These are phyloP conservation scores for Cicer bijugum DNA, from an alignment of 306 rosid species.

Conservation along the genomic window DNA sequence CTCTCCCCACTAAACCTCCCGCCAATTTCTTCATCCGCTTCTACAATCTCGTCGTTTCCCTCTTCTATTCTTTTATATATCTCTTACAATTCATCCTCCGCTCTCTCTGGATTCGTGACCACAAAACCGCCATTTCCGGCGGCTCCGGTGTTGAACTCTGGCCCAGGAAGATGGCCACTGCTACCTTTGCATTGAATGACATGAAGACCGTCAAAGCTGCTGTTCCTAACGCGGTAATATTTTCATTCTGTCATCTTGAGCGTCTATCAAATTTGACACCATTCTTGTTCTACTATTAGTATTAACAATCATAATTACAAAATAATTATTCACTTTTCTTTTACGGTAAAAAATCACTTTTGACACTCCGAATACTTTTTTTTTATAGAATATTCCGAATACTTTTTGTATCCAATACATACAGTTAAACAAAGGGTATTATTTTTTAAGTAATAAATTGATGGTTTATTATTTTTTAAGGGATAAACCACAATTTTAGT, in stretches of 20 bases:
- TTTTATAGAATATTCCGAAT: no score
- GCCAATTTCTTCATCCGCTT: not conserved
- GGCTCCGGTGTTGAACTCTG: conserved; percentile 86
- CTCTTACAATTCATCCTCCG: conserved; percentile 51
- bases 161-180: conserved; percentile 86
- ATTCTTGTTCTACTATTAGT: no score
- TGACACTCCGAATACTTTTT: no score
- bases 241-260: not conserved
- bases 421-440: no score
- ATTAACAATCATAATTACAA: no score
- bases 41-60: conserved; percentile 35
- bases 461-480: no score
- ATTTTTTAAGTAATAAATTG: no score
- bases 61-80: conserved; percentile 58
- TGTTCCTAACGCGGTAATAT: conserved; percentile 53
- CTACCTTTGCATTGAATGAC: conserved; percentile 62
- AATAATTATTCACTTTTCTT: no score
- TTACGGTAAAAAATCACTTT: no score
- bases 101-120: conserved; percentile 66
- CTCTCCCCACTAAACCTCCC: not conserved
- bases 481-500: no score
- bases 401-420: no score
- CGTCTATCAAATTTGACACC: no score
- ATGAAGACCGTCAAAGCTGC: conserved; percentile 74
- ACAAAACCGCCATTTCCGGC: conserved; percentile 60